Evolutionary conservation across 768 basidiomycete species (phyloP).

Genomic region (Podaxis sp.): DNA sequence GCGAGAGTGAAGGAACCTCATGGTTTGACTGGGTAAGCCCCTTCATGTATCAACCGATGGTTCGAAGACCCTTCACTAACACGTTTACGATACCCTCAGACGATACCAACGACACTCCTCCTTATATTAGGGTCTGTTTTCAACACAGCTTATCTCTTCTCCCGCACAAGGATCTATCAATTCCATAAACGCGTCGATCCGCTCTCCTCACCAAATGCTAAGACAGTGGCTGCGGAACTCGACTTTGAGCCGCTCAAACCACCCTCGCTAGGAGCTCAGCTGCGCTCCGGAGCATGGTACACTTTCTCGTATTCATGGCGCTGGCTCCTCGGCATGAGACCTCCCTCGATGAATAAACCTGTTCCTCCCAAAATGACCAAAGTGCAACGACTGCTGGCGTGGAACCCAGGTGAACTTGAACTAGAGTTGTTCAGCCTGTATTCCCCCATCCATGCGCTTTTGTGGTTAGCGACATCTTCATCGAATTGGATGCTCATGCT

Average conservation of each 20-base stretch:
- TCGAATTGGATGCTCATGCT: conserved; percentile 76
- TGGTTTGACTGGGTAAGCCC: conserved; percentile 78
- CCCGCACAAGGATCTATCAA: conserved; percentile 64
- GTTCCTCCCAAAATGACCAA: conserved; percentile 37
- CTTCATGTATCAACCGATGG: no score
- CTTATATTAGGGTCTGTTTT: conserved; percentile 49
- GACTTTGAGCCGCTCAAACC: conserved; percentile 40
- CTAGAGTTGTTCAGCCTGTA: conserved; percentile 67
- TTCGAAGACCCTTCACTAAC: conserved; percentile 9
- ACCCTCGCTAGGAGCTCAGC: conserved; percentile 41
- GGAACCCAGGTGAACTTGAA: conserved; percentile 73
- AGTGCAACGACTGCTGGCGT: conserved; percentile 76
- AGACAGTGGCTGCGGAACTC: conserved; percentile 55
- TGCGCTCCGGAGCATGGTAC: conserved; percentile 44
- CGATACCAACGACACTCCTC: conserved; percentile 56
- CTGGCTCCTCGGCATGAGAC: conserved; percentile 61
- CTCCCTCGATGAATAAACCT: conserved; percentile 30
- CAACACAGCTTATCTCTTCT: conserved; percentile 66
- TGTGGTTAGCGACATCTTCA: conserved; percentile 68
- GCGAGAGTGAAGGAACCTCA: conserved; percentile 53
- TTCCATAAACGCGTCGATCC: conserved; percentile 61
- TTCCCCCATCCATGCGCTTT: conserved; percentile 69
- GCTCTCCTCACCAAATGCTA: conserved; percentile 65
- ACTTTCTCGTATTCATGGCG: conserved; percentile 54
- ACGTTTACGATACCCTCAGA: conserved; percentile 34